Percentiles rank a stretch among this genome's conserved stretches.
phyloP scores from a whole-genome alignment of 352 stramenopile genomes.

The Globisporangium paddicum region DNA sequence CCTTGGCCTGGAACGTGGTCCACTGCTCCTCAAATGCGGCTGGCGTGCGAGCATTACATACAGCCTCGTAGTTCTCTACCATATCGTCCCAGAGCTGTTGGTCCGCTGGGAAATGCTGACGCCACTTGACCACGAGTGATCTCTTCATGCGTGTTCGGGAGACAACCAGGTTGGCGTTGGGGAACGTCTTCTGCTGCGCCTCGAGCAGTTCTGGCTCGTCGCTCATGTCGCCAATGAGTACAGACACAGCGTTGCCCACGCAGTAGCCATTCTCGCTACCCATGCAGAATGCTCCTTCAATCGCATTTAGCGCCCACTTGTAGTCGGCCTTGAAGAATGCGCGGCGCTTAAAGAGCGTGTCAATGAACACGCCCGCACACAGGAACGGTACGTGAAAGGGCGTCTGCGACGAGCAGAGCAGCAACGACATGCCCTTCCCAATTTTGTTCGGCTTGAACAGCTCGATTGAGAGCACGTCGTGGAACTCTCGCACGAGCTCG shows the following conservation, averaged over 20 bases:
- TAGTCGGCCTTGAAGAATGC: conserved; percentile 1
- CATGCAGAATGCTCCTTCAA: conserved; percentile 1
- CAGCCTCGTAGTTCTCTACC: neutral
- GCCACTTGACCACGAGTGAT: neutral
- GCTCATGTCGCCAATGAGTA: neutral
- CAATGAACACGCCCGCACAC: conserved; percentile 1
- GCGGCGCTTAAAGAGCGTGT: neutral
- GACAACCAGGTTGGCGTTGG: neutral
- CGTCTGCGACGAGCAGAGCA: neutral
- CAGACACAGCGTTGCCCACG: neutral
- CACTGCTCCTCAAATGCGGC: neutral
- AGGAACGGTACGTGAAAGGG: conserved; percentile 2
- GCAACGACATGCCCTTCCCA: neutral
- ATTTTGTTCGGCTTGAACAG: neutral
- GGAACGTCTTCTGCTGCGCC: conserved; percentile 4
- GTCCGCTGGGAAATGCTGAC: neutral
- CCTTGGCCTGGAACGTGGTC: neutral
- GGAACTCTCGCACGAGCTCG: conserved; percentile 3
- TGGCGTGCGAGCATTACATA: neutral
- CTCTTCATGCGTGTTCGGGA: neutral
- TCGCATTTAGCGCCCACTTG: conserved; percentile 1
- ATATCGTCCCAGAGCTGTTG: neutral
- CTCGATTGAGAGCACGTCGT: conserved; percentile 4
- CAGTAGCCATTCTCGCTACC: neutral
- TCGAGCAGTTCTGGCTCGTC: neutral